Conservation (phyloP, 1,284 basidiomycete species). For the Cerrena zonata region DNA sequence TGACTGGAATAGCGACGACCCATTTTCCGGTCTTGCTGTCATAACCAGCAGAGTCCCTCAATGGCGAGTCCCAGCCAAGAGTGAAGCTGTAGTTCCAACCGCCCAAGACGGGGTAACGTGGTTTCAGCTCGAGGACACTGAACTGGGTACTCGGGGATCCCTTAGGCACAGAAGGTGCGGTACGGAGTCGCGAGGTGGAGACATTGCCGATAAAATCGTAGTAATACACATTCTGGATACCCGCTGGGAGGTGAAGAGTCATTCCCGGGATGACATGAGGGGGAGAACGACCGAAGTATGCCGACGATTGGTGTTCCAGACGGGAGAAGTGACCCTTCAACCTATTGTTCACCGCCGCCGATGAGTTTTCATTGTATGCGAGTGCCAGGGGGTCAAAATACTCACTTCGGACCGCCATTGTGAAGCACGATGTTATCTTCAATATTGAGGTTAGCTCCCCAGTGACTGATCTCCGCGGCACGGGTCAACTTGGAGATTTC, state of each 20-base stretch:
- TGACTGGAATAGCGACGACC: slow-evolving; percentile 78
- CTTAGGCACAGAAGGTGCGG: slow-evolving; percentile 56
- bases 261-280: slow-evolving; percentile 71
- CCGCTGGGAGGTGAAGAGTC: slow-evolving; percentile 73
- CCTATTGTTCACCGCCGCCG: slow-evolving; percentile 35
- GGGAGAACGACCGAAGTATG: slow-evolving; percentile 57
- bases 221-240: slow-evolving; percentile 79
- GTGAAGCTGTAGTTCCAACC: slow-evolving; percentile 98
- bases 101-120: slow-evolving; percentile 89
- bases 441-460: slow-evolving; percentile 92
- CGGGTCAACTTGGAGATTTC: slow-evolving; percentile 72
- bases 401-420: slow-evolving; percentile 84
- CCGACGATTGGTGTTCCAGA: slow-evolving; percentile 75
- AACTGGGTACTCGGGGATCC: slow-evolving; percentile 46
- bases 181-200: slow-evolving; percentile 84
- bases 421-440: slow-evolving; percentile 81
- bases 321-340: slow-evolving; percentile 96
- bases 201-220: slow-evolving; percentile 94
- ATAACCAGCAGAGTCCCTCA: slow-evolving; percentile 68
- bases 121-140: slow-evolving; percentile 75
- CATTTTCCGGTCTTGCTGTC: slow-evolving; percentile 57
- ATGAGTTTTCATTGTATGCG: neutral
- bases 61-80: slow-evolving; percentile 85
- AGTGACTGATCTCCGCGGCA: slow-evolving; percentile 88
- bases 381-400: neutral